These are phyloP conservation scores for Ceratobasidium sp. DNA, from an alignment of 1,284 basidiomycete species.

Conservation along the genomic window DNA sequence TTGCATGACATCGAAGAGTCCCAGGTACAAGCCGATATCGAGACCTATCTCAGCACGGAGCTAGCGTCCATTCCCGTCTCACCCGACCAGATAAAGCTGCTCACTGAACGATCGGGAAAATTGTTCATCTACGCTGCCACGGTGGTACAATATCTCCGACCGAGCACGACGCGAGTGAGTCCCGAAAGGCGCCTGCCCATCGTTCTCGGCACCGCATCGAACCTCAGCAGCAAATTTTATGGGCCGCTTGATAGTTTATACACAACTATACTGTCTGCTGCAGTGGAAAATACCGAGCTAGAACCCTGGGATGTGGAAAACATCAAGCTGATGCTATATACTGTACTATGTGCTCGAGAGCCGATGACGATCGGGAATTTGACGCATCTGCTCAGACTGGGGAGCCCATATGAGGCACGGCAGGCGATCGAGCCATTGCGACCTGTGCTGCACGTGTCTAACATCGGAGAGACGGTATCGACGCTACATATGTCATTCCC, in stretches of 20 bases:
- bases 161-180: background rate
- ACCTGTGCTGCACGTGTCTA: conserved; percentile 14
- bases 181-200: background rate
- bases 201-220: background rate
- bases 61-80: conserved; percentile 5
- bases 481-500: conserved; percentile 34
- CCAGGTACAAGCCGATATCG: conserved; percentile 40
- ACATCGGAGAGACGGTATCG: background rate
- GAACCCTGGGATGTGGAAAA: background rate
- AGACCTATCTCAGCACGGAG: conserved; percentile 22
- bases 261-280: background rate
- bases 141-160: background rate
- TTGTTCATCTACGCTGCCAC: conserved; percentile 45
- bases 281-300: background rate
- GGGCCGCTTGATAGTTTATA: conserved; percentile 4
- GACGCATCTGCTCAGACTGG: background rate
- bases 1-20: conserved; percentile 48
- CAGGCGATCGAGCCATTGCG: background rate
- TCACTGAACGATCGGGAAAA: conserved; percentile 18
- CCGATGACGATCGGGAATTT: background rate
- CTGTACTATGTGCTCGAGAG: conserved; percentile 10
- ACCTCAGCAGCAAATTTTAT: background rate
- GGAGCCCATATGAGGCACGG: background rate
- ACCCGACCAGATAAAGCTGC: conserved; percentile 8
- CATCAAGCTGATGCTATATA: background rate